phyloP scores from a whole-genome alignment of 176 grass and related monocot genomes.

The Puccinellia tenuiflora region DNA sequence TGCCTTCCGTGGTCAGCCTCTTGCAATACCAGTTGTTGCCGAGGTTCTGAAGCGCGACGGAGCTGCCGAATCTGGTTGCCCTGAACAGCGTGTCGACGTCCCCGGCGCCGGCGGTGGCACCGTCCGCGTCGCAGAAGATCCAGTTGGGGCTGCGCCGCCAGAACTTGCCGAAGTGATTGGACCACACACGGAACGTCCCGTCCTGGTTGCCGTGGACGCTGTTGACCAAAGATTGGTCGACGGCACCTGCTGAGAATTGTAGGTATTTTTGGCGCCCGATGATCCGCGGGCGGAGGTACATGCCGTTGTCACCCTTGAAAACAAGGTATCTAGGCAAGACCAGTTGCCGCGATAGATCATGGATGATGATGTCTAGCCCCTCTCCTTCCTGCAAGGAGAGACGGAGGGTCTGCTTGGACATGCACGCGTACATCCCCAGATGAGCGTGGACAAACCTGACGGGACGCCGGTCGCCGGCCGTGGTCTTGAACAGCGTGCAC shows the following conservation, averaged over 20 bases:
- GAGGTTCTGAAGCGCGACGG: not conserved
- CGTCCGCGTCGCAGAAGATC: not conserved
- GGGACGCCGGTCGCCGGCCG: not conserved
- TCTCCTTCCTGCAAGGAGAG: not conserved
- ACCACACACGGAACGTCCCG: not conserved
- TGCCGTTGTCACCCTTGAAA: constrained; percentile 18
- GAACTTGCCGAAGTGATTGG: not conserved
- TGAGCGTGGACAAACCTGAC: constrained; percentile 1
- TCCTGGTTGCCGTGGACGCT: not conserved
- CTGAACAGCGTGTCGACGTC: not conserved
- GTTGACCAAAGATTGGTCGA: not conserved
- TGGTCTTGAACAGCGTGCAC: constrained; percentile 16
- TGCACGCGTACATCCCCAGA: not conserved
- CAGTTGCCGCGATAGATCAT: not conserved
- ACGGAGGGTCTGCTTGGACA: not conserved
- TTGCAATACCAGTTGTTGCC: not conserved
- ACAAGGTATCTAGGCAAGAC: constrained; percentile 2
- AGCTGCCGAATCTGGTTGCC: not conserved
- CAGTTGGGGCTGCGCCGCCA: constrained; percentile 32
- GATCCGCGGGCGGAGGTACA: not conserved
- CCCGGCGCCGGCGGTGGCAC: no score
- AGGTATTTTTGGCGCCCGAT: not conserved
- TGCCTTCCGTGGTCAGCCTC: not conserved
- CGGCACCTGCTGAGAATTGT: not conserved
- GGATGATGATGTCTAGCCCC: not conserved